phyloP scores from a whole-genome alignment of 1,284 basidiomycete genomes.

The Pseudozyma thailandica region DNA sequence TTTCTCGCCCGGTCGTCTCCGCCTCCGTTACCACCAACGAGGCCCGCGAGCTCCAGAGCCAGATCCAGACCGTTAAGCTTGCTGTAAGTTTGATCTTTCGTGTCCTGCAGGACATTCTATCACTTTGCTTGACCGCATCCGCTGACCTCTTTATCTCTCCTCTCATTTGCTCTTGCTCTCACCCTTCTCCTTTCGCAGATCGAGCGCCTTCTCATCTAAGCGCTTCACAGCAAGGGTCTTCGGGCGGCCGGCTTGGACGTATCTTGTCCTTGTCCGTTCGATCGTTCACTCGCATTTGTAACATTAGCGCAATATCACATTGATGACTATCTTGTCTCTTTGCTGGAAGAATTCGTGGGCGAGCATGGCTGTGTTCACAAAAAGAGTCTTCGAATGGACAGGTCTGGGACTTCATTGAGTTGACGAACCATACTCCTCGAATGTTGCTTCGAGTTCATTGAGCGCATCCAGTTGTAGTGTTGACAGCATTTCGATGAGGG shows the following conservation, averaged over 20 bases:
- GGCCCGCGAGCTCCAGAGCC: slow-evolving; percentile 87
- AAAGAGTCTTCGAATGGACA: not conserved
- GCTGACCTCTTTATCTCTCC: slow-evolving; percentile 8
- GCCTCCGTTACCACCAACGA: slow-evolving; percentile 96
- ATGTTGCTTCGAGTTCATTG: slow-evolving; percentile 14
- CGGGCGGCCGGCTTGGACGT: slow-evolving; percentile 8
- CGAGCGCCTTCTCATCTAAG: slow-evolving; percentile 63
- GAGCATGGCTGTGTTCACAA: no score
- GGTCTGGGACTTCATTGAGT: not conserved
- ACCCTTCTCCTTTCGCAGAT: slow-evolving; percentile 45
- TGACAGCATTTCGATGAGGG: slow-evolving; percentile 15
- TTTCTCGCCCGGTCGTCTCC: slow-evolving; percentile 93
- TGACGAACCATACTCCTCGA: not conserved
- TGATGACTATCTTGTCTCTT: not conserved
- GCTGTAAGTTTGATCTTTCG: slow-evolving; percentile 50
- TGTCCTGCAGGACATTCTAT: not conserved
- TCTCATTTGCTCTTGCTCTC: not conserved
- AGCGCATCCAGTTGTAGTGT: slow-evolving; percentile 13
- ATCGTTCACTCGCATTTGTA: slow-evolving; percentile 21
- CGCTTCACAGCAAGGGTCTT: slow-evolving; percentile 6
- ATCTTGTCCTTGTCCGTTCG: slow-evolving; percentile 6
- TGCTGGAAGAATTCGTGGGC: no score
- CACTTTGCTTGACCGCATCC: not conserved
- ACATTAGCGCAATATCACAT: slow-evolving; percentile 25
- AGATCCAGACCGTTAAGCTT: slow-evolving; percentile 86